Percentiles rank a stretch among this genome's conserved stretches.
Conservation (phyloP, 257 asterid genomes). For the Ilex asprella region DNA sequence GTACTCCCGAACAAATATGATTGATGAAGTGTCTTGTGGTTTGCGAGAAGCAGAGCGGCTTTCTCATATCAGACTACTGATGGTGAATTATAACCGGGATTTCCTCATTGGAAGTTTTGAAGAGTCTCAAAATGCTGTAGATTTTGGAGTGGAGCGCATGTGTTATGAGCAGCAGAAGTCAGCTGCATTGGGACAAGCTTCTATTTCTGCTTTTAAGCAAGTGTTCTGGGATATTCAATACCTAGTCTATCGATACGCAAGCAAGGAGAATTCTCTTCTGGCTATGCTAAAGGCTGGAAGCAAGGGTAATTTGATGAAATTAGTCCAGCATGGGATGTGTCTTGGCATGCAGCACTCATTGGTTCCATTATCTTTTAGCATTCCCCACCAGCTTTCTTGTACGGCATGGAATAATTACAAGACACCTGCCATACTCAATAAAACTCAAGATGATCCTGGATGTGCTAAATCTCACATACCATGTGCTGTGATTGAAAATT, state of each 20-base stretch:
- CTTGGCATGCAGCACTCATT: slow-evolving; percentile 83
- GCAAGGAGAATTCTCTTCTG: slow-evolving; percentile 48
- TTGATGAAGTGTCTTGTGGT: slow-evolving; percentile 65
- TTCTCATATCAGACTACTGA: slow-evolving; percentile 41
- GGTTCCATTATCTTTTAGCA: slow-evolving; percentile 58
- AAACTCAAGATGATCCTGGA: slow-evolving; percentile 19
- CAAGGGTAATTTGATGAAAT: slow-evolving; percentile 79
- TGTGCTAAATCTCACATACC: slow-evolving; percentile 42
- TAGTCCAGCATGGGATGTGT: slow-evolving; percentile 91
- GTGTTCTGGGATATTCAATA: slow-evolving; percentile 63
- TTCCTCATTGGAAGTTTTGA: slow-evolving; percentile 51
- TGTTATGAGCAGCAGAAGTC: slow-evolving; percentile 46
- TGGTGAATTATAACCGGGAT: slow-evolving; percentile 46
- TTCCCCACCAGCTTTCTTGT: slow-evolving; percentile 68
- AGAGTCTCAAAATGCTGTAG: slow-evolving; percentile 25
- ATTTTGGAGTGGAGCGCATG: slow-evolving; percentile 28
- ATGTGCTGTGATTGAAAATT: slow-evolving; percentile 55
- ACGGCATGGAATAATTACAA: slow-evolving; percentile 71
- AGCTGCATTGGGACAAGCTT: slow-evolving; percentile 56
- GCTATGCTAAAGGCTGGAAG: slow-evolving; percentile 94
- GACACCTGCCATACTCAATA: slow-evolving; percentile 15
- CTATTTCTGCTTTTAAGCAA: slow-evolving; percentile 57
- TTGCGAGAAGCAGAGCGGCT: slow-evolving; percentile 67
- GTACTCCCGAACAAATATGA: slow-evolving; percentile 48
- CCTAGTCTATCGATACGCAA: slow-evolving; percentile 56